Evolutionary conservation across 169 alveolate species (phyloP).

Genomic region (Cryptosporidium andersoni): DNA sequence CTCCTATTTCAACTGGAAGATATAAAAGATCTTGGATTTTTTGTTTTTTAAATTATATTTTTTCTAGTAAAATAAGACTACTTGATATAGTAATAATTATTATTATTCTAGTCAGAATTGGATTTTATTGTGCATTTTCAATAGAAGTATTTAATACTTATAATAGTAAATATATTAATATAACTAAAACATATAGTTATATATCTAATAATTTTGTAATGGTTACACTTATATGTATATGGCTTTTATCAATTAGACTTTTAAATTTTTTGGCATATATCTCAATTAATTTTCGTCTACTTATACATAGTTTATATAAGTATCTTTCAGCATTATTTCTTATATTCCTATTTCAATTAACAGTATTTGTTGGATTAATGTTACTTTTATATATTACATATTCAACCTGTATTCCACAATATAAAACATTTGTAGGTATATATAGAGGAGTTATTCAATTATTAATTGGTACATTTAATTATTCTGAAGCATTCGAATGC

Average conservation of each 20-base stretch:
- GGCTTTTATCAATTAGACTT: conserved; percentile 40
- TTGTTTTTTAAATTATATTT: conserved; percentile 48
- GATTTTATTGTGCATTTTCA: not conserved
- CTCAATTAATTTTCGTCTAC: conserved; percentile 35
- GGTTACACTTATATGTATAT: conserved; percentile 17
- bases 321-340: conserved; percentile 13
- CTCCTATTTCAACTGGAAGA: conserved; percentile 51
- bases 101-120: conserved; percentile 21
- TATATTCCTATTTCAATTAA: conserved; percentile 8
- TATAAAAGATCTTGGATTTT: conserved; percentile 13
- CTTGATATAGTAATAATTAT: conserved; percentile 30
- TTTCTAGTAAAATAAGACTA: conserved; percentile 21
- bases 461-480: conserved; percentile 51
- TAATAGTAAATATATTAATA: too few relatives aligned
- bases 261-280: conserved; percentile 20
- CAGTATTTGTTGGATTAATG: conserved; percentile 26
- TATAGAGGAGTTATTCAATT: conserved; percentile 1
- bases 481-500: conserved; percentile 18
- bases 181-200: too few relatives aligned
- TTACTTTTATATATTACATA: conserved; percentile 34
- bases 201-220: not conserved
- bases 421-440: conserved; percentile 2
- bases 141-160: too few relatives aligned
- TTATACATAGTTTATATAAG: conserved; percentile 3
- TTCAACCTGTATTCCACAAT: conserved; percentile 30